Evolutionary conservation across 2,329 filamentous ascomycete genomes (phyloP).

Genomic region (Clonostachys solani): DNA sequence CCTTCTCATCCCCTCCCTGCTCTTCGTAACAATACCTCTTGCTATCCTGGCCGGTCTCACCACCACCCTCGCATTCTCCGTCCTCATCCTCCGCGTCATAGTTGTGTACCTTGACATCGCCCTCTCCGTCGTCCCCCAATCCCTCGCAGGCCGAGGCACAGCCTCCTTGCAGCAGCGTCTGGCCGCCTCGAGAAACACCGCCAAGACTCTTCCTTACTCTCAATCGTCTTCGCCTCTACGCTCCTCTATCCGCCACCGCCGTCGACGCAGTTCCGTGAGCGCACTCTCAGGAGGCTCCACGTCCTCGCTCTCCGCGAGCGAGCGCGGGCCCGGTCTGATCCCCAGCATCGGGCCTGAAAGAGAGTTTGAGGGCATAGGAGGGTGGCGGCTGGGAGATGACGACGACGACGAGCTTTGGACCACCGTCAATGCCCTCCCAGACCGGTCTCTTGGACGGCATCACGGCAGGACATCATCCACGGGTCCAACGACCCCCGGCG

Average conservation of each 20-base stretch:
- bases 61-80: constrained; percentile 54
- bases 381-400: constrained; percentile 31
- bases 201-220: constrained; percentile 2
- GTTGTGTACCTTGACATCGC: constrained; percentile 61
- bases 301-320: constrained; percentile 23
- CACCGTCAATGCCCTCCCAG: constrained; percentile 38
- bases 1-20: constrained; percentile 57
- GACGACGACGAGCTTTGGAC: constrained; percentile 43
- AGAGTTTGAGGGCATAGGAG: constrained; percentile 57
- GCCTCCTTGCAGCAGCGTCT: constrained; percentile 8
- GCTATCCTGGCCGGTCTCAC: constrained; percentile 60
- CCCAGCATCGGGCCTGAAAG: constrained; percentile 46
- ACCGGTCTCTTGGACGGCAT: constrained; percentile 38
- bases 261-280: constrained; percentile 25
- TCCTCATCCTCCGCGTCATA: constrained; percentile 56
- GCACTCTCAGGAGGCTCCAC: constrained; percentile 21
- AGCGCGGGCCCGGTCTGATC: constrained; percentile 32
- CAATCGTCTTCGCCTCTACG: constrained; percentile 4
- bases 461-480: constrained; percentile 35
- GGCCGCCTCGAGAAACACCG: not conserved
- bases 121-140: constrained; percentile 51
- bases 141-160: constrained; percentile 36
- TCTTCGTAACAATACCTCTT: constrained; percentile 59
- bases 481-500: constrained; percentile 30
- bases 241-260: constrained; percentile 13